These are phyloP conservation scores for Annulohypoxylon moriforme DNA, from an alignment of 495 filamentous ascomycete genomes.

Conservation along the genomic window DNA sequence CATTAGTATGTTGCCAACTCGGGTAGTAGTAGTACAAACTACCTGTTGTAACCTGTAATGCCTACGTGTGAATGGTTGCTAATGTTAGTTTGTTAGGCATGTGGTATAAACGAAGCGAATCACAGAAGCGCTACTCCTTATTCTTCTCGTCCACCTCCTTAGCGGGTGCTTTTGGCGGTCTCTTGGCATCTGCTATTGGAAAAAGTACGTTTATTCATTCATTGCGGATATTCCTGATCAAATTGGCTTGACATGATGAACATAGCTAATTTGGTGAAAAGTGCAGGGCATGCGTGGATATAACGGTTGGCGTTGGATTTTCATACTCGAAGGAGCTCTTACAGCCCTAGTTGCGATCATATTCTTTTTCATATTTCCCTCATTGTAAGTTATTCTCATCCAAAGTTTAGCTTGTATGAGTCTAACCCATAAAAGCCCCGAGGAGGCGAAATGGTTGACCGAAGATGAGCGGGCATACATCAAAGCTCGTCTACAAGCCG, in stretches of 20 bases:
- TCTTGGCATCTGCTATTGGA: slow-evolving; percentile 84
- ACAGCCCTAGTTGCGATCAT: slow-evolving; percentile 77
- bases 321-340: slow-evolving; percentile 77
- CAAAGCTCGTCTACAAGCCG: slow-evolving; percentile 75
- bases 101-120: slow-evolving; percentile 91
- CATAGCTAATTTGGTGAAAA: slow-evolving; percentile 33
- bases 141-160: slow-evolving; percentile 87
- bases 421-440: slow-evolving; percentile 52
- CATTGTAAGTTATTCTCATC: slow-evolving; percentile 65
- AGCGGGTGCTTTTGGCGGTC: slow-evolving; percentile 87
- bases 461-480: slow-evolving; percentile 82
- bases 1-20: slow-evolving; percentile 54
- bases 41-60: not conserved
- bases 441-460: slow-evolving; percentile 72
- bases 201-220: slow-evolving; percentile 61
- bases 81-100: slow-evolving; percentile 60
- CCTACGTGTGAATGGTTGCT: not conserved
- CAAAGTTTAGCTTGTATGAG: not conserved
- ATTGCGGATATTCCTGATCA: not conserved
- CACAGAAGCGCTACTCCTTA: slow-evolving; percentile 88
- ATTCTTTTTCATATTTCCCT: slow-evolving; percentile 84
- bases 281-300: slow-evolving; percentile 75
- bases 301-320: slow-evolving; percentile 88
- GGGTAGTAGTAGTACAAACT: too few relatives aligned
- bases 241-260: not conserved